Percentiles rank a stretch among this genome's conserved stretches.
phyloP scores from a whole-genome alignment of 2,329 filamentous ascomycete genomes.

The Rutstroemia sp. region DNA sequence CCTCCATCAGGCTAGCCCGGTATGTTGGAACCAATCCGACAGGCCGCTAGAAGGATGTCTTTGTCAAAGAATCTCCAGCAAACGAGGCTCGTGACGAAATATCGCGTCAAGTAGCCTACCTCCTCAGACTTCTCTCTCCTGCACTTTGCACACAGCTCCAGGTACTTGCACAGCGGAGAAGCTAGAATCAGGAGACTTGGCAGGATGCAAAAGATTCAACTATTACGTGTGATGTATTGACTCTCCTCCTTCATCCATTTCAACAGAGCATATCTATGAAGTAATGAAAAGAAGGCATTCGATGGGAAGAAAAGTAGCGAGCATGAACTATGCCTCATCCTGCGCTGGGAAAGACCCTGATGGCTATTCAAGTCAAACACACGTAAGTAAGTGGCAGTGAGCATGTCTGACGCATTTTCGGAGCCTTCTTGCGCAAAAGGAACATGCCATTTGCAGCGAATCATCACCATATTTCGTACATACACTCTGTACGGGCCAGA shows the following conservation, averaged over 20 bases:
- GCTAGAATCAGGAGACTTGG: background rate
- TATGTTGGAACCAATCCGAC: background rate
- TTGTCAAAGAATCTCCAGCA: background rate
- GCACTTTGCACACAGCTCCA: background rate
- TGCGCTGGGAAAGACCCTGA: background rate
- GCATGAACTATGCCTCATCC: background rate
- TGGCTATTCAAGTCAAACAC: too few species aligned
- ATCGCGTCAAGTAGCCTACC: background rate
- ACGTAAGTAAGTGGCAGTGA: too few species aligned
- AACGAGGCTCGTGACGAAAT: background rate
- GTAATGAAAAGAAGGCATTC: conserved; percentile 6
- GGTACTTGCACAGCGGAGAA: conserved; percentile 3
- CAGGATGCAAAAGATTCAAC: background rate
- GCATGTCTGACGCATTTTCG: background rate
- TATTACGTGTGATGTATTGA: conserved; percentile 9
- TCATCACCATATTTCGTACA: too few species aligned
- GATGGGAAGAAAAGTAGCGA: background rate
- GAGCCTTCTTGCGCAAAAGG: background rate
- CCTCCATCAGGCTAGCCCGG: too few species aligned
- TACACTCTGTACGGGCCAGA: too few species aligned
- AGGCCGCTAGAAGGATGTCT: background rate
- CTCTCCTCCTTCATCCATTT: too few species aligned
- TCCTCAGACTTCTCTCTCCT: background rate
- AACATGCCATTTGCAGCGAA: too few species aligned
- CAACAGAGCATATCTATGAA: background rate